These are phyloP conservation scores for Populus pruinosa DNA, from an alignment of 345 rosid genomes.

Conservation along the genomic window DNA sequence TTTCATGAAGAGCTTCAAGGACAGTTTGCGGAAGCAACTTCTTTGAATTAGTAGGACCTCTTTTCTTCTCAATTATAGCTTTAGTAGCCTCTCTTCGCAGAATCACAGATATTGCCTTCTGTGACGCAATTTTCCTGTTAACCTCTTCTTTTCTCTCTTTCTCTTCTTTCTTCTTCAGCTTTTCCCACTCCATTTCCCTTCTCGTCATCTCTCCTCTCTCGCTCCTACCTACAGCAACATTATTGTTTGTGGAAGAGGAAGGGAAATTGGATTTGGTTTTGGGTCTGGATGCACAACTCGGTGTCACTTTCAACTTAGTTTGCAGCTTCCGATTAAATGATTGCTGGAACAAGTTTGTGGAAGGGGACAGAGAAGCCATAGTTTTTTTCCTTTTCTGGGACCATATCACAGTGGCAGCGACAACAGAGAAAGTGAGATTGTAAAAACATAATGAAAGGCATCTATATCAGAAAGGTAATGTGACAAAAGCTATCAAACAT, in stretches of 20 bases:
- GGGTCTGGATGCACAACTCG: slow-evolving; percentile 15
- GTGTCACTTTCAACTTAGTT: neutral
- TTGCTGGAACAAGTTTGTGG: slow-evolving; percentile 23
- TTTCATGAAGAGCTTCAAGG: slow-evolving; percentile 81
- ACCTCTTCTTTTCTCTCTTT: slow-evolving; percentile 50
- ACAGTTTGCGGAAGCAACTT: slow-evolving; percentile 74
- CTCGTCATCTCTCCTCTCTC: slow-evolving; percentile 29
- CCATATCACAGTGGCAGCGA: no score
- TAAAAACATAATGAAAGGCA: neutral
- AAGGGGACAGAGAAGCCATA: slow-evolving; percentile 17
- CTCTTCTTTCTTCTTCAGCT: slow-evolving; percentile 41
- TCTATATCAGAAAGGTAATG: neutral
- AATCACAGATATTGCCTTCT: slow-evolving; percentile 74
- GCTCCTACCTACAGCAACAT: slow-evolving; percentile 1
- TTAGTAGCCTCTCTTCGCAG: slow-evolving; percentile 80
- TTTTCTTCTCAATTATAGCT: slow-evolving; percentile 73
- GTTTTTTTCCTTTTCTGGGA: neutral
- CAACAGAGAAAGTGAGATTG: no score
- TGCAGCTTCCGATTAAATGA: slow-evolving; percentile 27
- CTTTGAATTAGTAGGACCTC: slow-evolving; percentile 60
- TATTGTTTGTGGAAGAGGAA: neutral
- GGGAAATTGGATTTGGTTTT: slow-evolving; percentile 9
- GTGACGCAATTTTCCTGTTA: slow-evolving; percentile 68
- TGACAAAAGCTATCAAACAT: neutral
- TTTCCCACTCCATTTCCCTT: slow-evolving; percentile 33